Conservation (phyloP, 1,284 basidiomycete species). For the Ceratobasidium papillatum region DNA sequence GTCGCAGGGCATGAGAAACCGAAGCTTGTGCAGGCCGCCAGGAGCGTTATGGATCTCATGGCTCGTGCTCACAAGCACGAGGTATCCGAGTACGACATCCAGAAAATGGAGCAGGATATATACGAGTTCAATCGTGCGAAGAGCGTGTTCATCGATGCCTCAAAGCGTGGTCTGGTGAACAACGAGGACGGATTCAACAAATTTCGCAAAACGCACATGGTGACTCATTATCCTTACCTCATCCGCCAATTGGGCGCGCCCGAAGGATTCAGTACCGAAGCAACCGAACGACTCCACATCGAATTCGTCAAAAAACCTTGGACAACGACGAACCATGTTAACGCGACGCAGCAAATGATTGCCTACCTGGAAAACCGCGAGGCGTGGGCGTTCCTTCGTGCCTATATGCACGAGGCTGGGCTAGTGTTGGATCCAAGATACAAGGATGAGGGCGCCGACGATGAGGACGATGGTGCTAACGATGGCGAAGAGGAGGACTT, state of each 20-base stretch:
- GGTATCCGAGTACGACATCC: slow-evolving; percentile 44
- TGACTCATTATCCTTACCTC: slow-evolving; percentile 27
- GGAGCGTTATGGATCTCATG: slow-evolving; percentile 17
- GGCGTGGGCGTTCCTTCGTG: neutral
- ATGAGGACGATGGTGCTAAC: too few relatives aligned
- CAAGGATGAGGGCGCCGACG: too few relatives aligned
- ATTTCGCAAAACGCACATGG: slow-evolving; percentile 18
- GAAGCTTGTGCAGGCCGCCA: neutral
- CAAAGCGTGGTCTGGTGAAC: slow-evolving; percentile 42
- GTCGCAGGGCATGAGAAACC: neutral
- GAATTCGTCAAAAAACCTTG: slow-evolving; percentile 37
- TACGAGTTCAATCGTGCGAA: slow-evolving; percentile 50
- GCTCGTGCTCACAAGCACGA: slow-evolving; percentile 1
- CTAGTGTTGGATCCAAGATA: too few relatives aligned
- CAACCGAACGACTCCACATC: slow-evolving; percentile 39
- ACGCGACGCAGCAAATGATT: slow-evolving; percentile 26
- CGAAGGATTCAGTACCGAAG: slow-evolving; percentile 38
- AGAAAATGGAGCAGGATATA: slow-evolving; percentile 46
- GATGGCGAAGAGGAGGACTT: neutral
- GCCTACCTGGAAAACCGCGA: slow-evolving; percentile 25
- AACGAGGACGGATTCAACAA: slow-evolving; percentile 35
- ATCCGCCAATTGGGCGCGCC: slow-evolving; percentile 31
- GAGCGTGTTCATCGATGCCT: slow-evolving; percentile 46
- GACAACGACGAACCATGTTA: slow-evolving; percentile 14
- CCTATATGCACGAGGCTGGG: neutral